phyloP scores from a whole-genome alignment of 345 rosid genomes.

The Citrus unshiu region DNA sequence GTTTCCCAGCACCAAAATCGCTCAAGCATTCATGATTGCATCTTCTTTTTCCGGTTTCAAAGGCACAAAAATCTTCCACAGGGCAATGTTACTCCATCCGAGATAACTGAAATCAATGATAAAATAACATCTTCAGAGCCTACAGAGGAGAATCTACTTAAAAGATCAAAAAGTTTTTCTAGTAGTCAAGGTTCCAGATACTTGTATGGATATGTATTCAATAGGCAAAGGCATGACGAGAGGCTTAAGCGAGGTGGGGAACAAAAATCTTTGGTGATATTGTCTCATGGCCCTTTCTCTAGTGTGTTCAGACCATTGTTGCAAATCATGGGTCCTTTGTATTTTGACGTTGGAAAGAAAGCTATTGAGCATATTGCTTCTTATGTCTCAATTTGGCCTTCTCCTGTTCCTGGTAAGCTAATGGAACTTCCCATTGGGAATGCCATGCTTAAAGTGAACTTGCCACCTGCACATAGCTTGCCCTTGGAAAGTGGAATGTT shows the following conservation, averaged over 20 bases:
- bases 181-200: slow-evolving; percentile 26
- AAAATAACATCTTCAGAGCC: slow-evolving; percentile 25
- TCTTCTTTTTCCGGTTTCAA: slow-evolving; percentile 87
- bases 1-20: slow-evolving; percentile 87
- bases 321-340: slow-evolving; percentile 95
- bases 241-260: slow-evolving; percentile 96
- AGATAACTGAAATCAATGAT: slow-evolving; percentile 25
- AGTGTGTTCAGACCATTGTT: slow-evolving; percentile 86
- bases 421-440: slow-evolving; percentile 98
- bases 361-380: slow-evolving; percentile 85
- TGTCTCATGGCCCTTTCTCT: slow-evolving; percentile 77
- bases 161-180: slow-evolving; percentile 12
- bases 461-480: slow-evolving; percentile 90
- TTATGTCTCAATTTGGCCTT: slow-evolving; percentile 90
- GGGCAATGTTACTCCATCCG: slow-evolving; percentile 25
- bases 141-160: slow-evolving; percentile 16
- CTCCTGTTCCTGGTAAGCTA: slow-evolving; percentile 73
- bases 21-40: slow-evolving; percentile 90
- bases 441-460: slow-evolving; percentile 76
- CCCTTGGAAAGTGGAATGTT: slow-evolving; percentile 59
- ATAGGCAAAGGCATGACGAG: slow-evolving; percentile 95
- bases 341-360: slow-evolving; percentile 75
- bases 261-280: slow-evolving; percentile 88
- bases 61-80: slow-evolving; percentile 44
- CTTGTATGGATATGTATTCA: slow-evolving; percentile 90